These are phyloP conservation scores for Boletellus emodensis DNA, from an alignment of 768 basidiomycete species.

Conservation along the genomic window DNA sequence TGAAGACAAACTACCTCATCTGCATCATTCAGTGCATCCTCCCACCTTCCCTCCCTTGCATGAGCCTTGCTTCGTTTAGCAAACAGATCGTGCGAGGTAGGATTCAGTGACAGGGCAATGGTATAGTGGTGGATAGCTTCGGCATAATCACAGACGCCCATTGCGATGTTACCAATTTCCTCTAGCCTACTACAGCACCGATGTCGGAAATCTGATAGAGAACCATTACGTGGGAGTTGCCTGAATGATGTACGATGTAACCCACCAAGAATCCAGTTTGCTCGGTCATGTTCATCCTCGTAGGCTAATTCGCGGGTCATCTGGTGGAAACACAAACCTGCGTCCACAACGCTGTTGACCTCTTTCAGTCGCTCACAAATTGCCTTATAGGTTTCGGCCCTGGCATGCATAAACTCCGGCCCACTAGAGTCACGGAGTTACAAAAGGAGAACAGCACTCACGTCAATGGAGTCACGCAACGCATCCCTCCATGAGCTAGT, in stretches of 20 bases:
- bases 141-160: background rate
- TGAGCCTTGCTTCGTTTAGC: no score
- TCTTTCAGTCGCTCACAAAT: background rate
- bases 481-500: constrained; percentile 4
- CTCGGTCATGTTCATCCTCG: background rate
- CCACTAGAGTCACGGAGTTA: background rate
- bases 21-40: background rate
- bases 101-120: no score
- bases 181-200: background rate
- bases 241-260: no score
- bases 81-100: no score
- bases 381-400: background rate
- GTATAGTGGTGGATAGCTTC: no score
- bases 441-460: background rate
- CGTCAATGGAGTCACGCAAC: background rate
- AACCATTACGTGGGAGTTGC: no score
- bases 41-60: background rate
- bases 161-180: background rate
- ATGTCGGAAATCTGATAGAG: background rate
- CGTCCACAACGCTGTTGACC: background rate
- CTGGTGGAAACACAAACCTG: background rate
- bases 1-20: no score
- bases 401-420: background rate
- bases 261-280: background rate
- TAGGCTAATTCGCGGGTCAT: background rate